These are phyloP conservation scores for Gaeumannomyces tritici DNA, from an alignment of 2,329 filamentous ascomycete species.

Conservation along the genomic window DNA sequence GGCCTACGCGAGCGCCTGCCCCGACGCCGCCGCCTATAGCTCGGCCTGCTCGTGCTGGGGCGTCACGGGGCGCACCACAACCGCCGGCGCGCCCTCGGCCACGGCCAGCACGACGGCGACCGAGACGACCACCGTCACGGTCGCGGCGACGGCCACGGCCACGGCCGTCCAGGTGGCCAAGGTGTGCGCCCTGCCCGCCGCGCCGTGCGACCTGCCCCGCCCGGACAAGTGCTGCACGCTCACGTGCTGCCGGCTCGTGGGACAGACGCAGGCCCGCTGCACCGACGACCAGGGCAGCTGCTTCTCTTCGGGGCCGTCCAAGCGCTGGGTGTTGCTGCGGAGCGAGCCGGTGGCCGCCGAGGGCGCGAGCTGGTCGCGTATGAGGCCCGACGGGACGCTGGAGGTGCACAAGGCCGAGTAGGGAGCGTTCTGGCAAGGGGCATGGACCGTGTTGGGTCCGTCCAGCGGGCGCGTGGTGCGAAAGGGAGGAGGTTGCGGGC, in stretches of 20 bases:
- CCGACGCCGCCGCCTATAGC: background rate
- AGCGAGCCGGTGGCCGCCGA: conserved; percentile 4
- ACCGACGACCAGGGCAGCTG: conserved; percentile 6
- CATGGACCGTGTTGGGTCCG: no score
- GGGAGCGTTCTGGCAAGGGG: background rate
- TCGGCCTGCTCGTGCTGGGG: conserved; percentile 4
- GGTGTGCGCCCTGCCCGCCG: background rate
- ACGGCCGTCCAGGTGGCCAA: background rate
- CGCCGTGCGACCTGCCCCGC: background rate
- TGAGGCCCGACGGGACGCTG: background rate
- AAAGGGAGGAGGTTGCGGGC: no score
- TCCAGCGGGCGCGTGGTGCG: no score
- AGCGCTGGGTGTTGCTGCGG: background rate
- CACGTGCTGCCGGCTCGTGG: background rate
- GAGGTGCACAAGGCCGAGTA: background rate
- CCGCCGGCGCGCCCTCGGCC: background rate
- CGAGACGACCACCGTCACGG: background rate
- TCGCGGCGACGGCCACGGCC: background rate
- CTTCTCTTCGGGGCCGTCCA: background rate
- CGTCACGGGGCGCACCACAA: conserved; percentile 1
- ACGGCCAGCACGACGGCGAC: background rate
- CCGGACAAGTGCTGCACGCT: background rate
- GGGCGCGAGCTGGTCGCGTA: background rate
- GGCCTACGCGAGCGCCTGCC: conserved; percentile 1
- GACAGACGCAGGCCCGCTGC: background rate